Evolutionary conservation across 345 rosid genomes (phyloP).

Genomic region (Pistacia vera): DNA sequence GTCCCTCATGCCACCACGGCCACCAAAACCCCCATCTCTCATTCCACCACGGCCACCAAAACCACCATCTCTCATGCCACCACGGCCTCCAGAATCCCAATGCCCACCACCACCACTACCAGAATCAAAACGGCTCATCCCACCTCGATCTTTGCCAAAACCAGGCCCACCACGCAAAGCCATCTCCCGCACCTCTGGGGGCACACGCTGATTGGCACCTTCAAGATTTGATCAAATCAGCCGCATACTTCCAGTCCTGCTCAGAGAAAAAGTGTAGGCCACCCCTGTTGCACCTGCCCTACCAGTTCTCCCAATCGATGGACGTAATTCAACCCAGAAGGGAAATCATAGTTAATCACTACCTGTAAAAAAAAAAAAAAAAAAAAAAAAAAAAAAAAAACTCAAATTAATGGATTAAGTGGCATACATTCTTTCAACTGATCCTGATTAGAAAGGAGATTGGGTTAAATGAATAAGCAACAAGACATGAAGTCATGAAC

Average conservation of each 20-base stretch:
- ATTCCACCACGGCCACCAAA: slow-evolving; percentile 47
- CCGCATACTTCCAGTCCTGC: slow-evolving; percentile 84
- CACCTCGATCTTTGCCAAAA: slow-evolving; percentile 69
- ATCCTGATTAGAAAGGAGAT: neutral
- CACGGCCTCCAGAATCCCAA: slow-evolving; percentile 72
- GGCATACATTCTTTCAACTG: neutral
- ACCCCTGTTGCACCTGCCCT: slow-evolving; percentile 98
- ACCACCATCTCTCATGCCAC: slow-evolving; percentile 36
- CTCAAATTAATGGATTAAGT: slow-evolving; percentile 1
- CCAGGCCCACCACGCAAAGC: slow-evolving; percentile 79
- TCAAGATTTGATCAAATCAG: slow-evolving; percentile 84
- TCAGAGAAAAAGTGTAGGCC: slow-evolving; percentile 92
- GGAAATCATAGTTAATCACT: slow-evolving; percentile 94
- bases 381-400: slow-evolving; percentile 19
- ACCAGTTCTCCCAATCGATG: slow-evolving; percentile 99
- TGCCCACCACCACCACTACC: slow-evolving; percentile 54
- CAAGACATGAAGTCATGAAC: neutral
- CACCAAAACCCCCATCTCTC: slow-evolving; percentile 52
- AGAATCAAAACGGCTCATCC: slow-evolving; percentile 72
- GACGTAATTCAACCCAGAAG: slow-evolving; percentile 92
- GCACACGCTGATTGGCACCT: slow-evolving; percentile 92
- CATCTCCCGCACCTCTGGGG: slow-evolving; percentile 81
- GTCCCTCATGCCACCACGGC: slow-evolving; percentile 55
- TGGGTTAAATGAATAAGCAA: neutral
- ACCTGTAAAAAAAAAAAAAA: slow-evolving; percentile 47